A percentile compares a stretch with the other conserved stretches of the same genome.
phyloP scores from a whole-genome alignment of 164 flowering plant genomes.

The Dillenia turbinata region DNA sequence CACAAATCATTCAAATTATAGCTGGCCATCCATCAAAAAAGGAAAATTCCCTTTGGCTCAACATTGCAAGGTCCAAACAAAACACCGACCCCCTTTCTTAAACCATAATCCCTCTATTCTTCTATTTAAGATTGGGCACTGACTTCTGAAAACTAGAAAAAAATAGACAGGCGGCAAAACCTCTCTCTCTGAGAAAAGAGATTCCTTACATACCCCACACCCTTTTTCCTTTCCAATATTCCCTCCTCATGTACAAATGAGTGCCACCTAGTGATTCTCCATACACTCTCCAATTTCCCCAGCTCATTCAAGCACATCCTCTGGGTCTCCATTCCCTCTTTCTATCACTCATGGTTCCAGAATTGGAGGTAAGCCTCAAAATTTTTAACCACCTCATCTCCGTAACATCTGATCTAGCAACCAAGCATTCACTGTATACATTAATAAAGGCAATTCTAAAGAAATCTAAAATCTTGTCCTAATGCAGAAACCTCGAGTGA shows the following conservation, averaged over 20 bases:
- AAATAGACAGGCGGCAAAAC: neutral
- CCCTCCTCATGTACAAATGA: slow-evolving; percentile 39
- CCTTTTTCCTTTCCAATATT: slow-evolving; percentile 50
- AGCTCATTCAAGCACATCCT: slow-evolving; percentile 16
- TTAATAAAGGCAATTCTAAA: neutral
- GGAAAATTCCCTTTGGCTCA: slow-evolving; percentile 37
- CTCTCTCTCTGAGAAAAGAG: slow-evolving; percentile 20
- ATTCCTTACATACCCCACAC: slow-evolving; percentile 77
- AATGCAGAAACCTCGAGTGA: slow-evolving; percentile 72
- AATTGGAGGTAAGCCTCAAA: slow-evolving; percentile 42
- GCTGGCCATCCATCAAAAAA: slow-evolving; percentile 27
- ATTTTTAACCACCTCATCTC: neutral
- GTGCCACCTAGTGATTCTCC: slow-evolving; percentile 40
- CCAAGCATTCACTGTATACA: neutral
- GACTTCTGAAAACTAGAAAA: slow-evolving; percentile 11
- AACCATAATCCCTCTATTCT: slow-evolving; percentile 4
- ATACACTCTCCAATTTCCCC: slow-evolving; percentile 17
- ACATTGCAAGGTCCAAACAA: slow-evolving; percentile 16
- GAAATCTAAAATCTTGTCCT: neutral
- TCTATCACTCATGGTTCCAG: slow-evolving; percentile 44
- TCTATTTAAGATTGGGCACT: slow-evolving; percentile 7
- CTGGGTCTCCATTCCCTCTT: slow-evolving; percentile 7
- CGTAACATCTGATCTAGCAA: neutral
- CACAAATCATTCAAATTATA: slow-evolving; percentile 17
- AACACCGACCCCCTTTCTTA: slow-evolving; percentile 17